These are phyloP conservation scores for Fusarium dimerum DNA, from an alignment of 2,329 filamentous ascomycete genomes.

Conservation along the genomic window DNA sequence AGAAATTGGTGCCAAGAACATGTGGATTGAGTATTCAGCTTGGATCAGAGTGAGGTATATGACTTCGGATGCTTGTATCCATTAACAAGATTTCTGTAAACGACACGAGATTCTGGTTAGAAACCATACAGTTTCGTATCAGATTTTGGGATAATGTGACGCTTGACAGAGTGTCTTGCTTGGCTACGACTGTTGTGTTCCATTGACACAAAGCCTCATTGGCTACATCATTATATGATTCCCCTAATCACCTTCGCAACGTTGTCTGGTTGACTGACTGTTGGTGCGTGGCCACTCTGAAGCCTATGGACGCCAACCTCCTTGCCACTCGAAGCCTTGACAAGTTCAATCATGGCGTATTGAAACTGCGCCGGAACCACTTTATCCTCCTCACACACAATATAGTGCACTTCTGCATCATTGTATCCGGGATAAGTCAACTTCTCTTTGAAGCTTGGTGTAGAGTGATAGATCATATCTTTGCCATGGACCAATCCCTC, in stretches of 20 bases:
- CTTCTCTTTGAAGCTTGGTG: slow-evolving; percentile 12
- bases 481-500: slow-evolving; percentile 4
- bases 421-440: slow-evolving; percentile 18
- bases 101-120: no score
- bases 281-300: slow-evolving; percentile 4
- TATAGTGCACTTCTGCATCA: slow-evolving; percentile 16
- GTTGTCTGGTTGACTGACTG: slow-evolving; percentile 7
- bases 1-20: no score
- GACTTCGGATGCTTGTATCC: no score
- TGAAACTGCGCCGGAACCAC: slow-evolving; percentile 6
- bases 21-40: no score
- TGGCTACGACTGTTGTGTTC: no score
- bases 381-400: slow-evolving; percentile 13
- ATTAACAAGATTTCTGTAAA: no score
- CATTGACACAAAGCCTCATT: no score
- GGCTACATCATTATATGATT: neutral
- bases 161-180: no score
- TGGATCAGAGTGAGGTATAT: no score
- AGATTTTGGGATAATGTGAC: no score
- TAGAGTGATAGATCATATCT: slow-evolving; percentile 14
- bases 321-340: slow-evolving; percentile 1
- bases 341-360: slow-evolving; percentile 9
- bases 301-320: slow-evolving; percentile 6
- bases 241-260: slow-evolving; percentile 1
- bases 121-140: no score